Percentiles rank a stretch among this genome's conserved stretches.
Conservation (phyloP, 202 grass and related monocot genomes). For the Schoenoplectus triqueter region DNA sequence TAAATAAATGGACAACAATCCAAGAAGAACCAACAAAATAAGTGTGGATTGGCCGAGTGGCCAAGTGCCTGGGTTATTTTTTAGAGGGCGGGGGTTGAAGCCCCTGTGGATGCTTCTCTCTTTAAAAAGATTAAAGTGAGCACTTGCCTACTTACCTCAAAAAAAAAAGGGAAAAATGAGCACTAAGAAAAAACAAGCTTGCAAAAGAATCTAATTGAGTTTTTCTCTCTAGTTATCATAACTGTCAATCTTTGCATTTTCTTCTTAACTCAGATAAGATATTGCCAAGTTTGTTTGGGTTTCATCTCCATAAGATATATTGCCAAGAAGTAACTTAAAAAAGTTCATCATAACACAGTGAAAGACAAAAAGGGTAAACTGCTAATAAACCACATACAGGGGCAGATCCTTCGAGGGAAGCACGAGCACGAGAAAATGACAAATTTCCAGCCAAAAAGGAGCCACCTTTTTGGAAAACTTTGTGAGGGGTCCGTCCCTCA, state of each 20-base stretch:
- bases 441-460: conserved; percentile 96
- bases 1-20: conserved; percentile 20
- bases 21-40: neutral
- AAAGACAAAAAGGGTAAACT: conserved; percentile 5
- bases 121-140: too few relatives aligned
- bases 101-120: too few relatives aligned
- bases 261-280: neutral
- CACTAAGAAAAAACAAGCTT: neutral
- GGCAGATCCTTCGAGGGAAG: conserved; percentile 94
- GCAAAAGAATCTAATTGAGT: neutral
- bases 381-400: conserved; percentile 55
- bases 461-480: conserved; percentile 74
- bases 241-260: conserved; percentile 15
- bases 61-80: too few relatives aligned
- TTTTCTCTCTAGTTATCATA: conserved; percentile 8
- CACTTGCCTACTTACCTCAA: neutral
- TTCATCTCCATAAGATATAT: neutral
- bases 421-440: conserved; percentile 86
- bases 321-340: neutral
- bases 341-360: neutral
- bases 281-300: too few relatives aligned
- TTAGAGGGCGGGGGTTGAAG: too few relatives aligned
- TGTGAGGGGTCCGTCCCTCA: conserved; percentile 62
- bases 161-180: neutral
- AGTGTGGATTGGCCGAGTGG: too few relatives aligned